phyloP scores from a whole-genome alignment of 257 asterid genomes.

The Nicotiana sylvestris region DNA sequence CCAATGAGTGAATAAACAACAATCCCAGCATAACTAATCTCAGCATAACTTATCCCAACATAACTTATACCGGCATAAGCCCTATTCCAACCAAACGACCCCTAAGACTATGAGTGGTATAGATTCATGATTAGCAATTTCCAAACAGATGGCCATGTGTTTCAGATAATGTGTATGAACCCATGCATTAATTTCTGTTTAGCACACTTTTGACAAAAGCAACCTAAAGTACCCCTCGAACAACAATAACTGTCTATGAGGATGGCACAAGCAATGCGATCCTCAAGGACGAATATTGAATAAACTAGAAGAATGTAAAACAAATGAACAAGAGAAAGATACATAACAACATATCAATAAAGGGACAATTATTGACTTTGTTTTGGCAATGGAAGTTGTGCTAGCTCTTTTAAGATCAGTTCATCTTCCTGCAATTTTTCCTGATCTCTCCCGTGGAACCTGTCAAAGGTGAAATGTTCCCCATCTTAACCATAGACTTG shows the following conservation, averaged over 20 bases:
- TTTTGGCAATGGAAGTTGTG: not conserved
- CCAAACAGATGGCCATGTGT: not conserved
- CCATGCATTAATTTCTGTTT: not conserved
- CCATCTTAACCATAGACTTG: slow-evolving; percentile 78
- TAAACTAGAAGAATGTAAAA: not conserved
- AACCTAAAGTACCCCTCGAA: not conserved
- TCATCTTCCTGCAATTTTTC: slow-evolving; percentile 67
- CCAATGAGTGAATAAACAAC: too few species aligned
- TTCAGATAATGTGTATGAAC: not conserved
- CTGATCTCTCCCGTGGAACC: slow-evolving; percentile 73
- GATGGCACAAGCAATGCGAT: not conserved
- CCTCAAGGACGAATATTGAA: not conserved
- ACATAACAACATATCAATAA: not conserved
- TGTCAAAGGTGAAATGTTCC: slow-evolving; percentile 76
- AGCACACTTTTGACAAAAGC: not conserved
- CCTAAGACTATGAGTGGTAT: not conserved
- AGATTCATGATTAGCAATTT: not conserved
- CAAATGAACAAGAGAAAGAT: not conserved
- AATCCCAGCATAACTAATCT: too few species aligned
- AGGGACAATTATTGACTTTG: not conserved
- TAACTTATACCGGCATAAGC: too few species aligned
- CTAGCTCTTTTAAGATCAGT: slow-evolving; percentile 18
- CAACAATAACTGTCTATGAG: too few species aligned
- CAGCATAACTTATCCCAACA: too few species aligned
- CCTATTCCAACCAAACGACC: too few species aligned